A percentile compares a stretch with the other conserved stretches of the same genome.
phyloP scores from a whole-genome alignment of 2,329 filamentous ascomycete species.

The Alternaria alternata region DNA sequence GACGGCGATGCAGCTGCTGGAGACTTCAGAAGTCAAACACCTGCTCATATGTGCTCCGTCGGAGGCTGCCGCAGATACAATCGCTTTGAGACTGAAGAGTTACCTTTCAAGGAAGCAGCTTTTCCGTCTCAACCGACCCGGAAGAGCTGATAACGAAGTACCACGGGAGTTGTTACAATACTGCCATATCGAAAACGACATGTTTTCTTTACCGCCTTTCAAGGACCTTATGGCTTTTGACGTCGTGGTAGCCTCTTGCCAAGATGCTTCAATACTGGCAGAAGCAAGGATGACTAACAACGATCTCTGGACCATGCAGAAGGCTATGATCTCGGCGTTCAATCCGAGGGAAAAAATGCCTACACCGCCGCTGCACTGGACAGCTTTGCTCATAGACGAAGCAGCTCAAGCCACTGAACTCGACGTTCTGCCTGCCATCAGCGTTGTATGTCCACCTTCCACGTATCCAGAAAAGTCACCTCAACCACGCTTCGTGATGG shows the following conservation, averaged over 20 bases:
- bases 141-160: slow-evolving; percentile 54
- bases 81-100: slow-evolving; percentile 50
- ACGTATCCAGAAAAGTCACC: slow-evolving; percentile 24
- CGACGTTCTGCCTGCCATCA: slow-evolving; percentile 52
- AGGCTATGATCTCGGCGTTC: slow-evolving; percentile 41
- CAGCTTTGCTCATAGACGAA: slow-evolving; percentile 56
- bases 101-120: slow-evolving; percentile 50
- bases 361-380: slow-evolving; percentile 50
- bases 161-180: slow-evolving; percentile 50
- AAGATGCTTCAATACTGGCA: slow-evolving; percentile 53
- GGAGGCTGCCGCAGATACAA: slow-evolving; percentile 57
- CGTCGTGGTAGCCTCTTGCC: slow-evolving; percentile 55
- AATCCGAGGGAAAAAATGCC: slow-evolving; percentile 32
- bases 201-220: slow-evolving; percentile 54
- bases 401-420: slow-evolving; percentile 57
- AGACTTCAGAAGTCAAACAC: slow-evolving; percentile 36
- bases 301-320: slow-evolving; percentile 51
- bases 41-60: slow-evolving; percentile 57
- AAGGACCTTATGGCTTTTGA: slow-evolving; percentile 51
- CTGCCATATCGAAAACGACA: slow-evolving; percentile 51
- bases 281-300: slow-evolving; percentile 54
- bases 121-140: slow-evolving; percentile 54
- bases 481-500: slow-evolving; percentile 55
- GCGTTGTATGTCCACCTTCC: slow-evolving; percentile 50
- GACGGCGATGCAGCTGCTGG: slow-evolving; percentile 48